Evolutionary conservation across 2,329 filamentous ascomycete genomes (phyloP).

Genomic region (Alternaria sp.): DNA sequence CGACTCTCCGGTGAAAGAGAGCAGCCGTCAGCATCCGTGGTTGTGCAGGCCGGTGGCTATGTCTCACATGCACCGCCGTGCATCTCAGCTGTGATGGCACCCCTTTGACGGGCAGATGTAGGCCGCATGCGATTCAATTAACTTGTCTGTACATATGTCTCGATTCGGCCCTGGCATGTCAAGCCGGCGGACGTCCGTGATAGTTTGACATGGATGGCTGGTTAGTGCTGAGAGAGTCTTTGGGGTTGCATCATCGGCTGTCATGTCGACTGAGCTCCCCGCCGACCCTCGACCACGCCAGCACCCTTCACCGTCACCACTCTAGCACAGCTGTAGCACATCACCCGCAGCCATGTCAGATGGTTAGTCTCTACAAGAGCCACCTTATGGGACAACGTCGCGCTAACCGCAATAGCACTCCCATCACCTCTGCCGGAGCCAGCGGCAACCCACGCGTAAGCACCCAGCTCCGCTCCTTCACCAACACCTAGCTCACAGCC

Average conservation of each 20-base stretch:
- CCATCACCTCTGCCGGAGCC: slow-evolving; percentile 68
- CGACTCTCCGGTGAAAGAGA: neutral
- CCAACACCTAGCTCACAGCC: slow-evolving; percentile 19
- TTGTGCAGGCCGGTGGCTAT: slow-evolving; percentile 3
- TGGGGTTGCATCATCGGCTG: neutral
- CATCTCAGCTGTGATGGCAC: neutral
- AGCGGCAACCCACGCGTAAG: slow-evolving; percentile 53
- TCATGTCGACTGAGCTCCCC: neutral
- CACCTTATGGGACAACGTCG: neutral
- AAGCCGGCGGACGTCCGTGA: neutral
- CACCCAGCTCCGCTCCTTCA: slow-evolving; percentile 6
- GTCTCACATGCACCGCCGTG: neutral
- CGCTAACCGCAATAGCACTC: slow-evolving; percentile 48
- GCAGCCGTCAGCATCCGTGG: neutral
- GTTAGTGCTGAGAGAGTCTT: neutral
- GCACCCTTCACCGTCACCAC: neutral
- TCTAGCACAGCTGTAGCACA: neutral
- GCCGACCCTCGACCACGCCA: slow-evolving; percentile 1
- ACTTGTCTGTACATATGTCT: neutral
- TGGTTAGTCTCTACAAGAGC: slow-evolving; percentile 8
- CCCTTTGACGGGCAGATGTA: slow-evolving; percentile 5
- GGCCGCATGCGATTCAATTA: neutral
- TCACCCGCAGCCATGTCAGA: slow-evolving; percentile 31
- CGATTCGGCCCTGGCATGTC: neutral
- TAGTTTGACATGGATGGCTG: neutral